Percentiles rank a stretch among this genome's conserved stretches.
phyloP scores from a whole-genome alignment of 2,329 filamentous ascomycete genomes.

The Fusarium bactridioides region DNA sequence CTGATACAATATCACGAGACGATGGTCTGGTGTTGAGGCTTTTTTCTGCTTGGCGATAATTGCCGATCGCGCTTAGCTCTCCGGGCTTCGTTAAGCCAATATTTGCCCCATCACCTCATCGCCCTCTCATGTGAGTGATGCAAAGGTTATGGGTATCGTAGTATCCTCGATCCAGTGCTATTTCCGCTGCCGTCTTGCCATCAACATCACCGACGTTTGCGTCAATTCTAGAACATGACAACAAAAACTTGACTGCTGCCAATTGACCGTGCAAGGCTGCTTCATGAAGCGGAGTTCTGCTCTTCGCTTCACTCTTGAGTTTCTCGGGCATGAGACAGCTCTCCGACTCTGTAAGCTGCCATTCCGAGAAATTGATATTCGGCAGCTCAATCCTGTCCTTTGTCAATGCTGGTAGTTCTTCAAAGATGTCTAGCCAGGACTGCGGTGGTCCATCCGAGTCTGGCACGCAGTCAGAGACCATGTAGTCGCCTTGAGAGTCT shows the following conservation, averaged over 20 bases:
- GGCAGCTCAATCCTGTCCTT: neutral
- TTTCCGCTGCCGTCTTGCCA: neutral
- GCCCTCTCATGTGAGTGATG: rapidly evolving
- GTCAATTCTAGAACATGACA: rapidly evolving
- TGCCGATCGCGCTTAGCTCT: neutral
- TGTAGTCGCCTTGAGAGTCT: rapidly evolving
- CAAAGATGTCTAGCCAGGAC: neutral
- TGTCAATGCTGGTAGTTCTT: rapidly evolving
- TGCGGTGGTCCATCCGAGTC: too few species aligned
- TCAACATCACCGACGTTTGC: rapidly evolving
- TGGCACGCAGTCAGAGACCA: rapidly evolving
- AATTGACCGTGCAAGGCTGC: neutral
- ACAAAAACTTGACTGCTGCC: neutral
- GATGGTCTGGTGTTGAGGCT: neutral
- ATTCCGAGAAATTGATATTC: neutral
- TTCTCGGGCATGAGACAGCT: neutral
- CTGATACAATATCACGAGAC: neutral
- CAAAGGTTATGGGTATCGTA: rapidly evolving
- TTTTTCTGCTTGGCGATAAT: neutral
- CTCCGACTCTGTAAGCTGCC: rapidly evolving
- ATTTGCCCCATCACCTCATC: neutral
- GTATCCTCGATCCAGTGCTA: rapidly evolving
- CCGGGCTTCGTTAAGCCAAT: too few species aligned
- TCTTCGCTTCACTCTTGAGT: neutral
- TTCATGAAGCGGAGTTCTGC: neutral